A percentile compares a stretch with the other conserved stretches of the same genome.
Evolutionary conservation across 2,329 filamentous ascomycete species (phyloP).

Genomic region (Phyllosticta paracitricarpa): DNA sequence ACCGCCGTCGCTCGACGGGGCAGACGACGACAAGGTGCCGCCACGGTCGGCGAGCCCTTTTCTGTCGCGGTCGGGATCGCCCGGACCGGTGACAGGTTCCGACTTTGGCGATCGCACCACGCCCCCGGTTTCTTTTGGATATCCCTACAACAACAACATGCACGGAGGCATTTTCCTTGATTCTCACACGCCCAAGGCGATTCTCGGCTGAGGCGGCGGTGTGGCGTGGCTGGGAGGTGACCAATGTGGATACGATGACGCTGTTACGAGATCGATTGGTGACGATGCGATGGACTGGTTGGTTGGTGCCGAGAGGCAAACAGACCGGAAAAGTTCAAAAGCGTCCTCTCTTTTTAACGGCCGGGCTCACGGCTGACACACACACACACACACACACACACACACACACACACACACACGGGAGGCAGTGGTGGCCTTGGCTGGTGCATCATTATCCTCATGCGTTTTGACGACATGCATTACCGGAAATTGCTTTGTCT

Average conservation of each 20-base stretch:
- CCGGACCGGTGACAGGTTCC: constrained; percentile 30
- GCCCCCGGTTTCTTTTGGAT: constrained; percentile 31
- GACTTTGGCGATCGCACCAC: constrained; percentile 29
- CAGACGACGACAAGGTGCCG: constrained; percentile 22
- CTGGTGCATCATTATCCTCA: constrained; percentile 7
- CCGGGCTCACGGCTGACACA: not conserved
- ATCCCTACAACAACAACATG: constrained; percentile 32
- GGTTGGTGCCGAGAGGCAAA: constrained; percentile 1
- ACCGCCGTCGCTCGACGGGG: constrained; percentile 26
- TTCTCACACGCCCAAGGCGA: constrained; percentile 35
- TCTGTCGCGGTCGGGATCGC: constrained; percentile 32
- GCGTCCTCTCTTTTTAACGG: not conserved
- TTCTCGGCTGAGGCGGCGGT: constrained; percentile 19
- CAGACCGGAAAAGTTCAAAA: not conserved
- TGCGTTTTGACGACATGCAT: constrained; percentile 5
- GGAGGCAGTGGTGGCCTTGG: constrained; percentile 2
- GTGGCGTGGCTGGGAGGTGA: constrained; percentile 12
- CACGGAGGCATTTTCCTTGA: constrained; percentile 37
- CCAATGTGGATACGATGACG: constrained; percentile 28
- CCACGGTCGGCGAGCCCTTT: constrained; percentile 25
- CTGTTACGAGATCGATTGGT: constrained; percentile 24
- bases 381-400: not conserved
- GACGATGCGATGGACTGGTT: constrained; percentile 25
- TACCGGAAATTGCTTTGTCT: constrained; percentile 6
- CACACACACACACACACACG: not conserved